phyloP scores from a whole-genome alignment of 1,284 basidiomycete genomes.

The Cystobasidium sp. region DNA sequence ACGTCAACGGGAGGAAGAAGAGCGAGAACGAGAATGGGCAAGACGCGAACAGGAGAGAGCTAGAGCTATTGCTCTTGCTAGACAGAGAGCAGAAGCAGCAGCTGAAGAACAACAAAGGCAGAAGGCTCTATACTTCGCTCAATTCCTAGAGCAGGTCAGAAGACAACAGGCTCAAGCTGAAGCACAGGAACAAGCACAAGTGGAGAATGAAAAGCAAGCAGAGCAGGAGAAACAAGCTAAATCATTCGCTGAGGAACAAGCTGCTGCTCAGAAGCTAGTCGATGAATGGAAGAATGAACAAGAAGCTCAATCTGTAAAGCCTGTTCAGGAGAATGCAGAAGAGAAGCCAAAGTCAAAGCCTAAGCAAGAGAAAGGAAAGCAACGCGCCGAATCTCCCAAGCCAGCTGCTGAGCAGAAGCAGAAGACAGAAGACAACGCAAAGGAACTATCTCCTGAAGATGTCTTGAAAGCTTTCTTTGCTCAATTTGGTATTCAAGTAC shows the following conservation, averaged over 20 bases:
- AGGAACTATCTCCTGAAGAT: constrained; percentile 23
- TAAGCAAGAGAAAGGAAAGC: neutral
- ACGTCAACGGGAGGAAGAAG: constrained; percentile 6
- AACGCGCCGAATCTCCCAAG: neutral
- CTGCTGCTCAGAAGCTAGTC: constrained; percentile 21
- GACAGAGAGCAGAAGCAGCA: constrained; percentile 16
- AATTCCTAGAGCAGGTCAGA: constrained; percentile 4
- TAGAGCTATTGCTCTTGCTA: neutral
- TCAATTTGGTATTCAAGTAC: constrained; percentile 15
- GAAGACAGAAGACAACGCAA: constrained; percentile 2
- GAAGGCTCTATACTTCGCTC: constrained; percentile 7
- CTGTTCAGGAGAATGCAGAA: too few species aligned
- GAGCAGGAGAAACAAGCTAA: constrained; percentile 4
- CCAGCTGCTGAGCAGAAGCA: neutral
- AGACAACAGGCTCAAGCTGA: constrained; percentile 24
- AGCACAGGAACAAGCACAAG: constrained; percentile 18
- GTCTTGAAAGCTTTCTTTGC: constrained; percentile 16
- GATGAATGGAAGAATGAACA: constrained; percentile 32
- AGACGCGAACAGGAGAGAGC: neutral
- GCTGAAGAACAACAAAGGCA: neutral
- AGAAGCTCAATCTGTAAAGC: neutral
- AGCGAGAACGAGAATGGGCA: constrained; percentile 6
- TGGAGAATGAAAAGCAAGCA: constrained; percentile 1
- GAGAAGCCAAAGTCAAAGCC: neutral
- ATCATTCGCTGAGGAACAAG: constrained; percentile 5